These are phyloP conservation scores for Xerocomellus dryophilus DNA, from an alignment of 768 basidiomycete genomes.

Conservation along the genomic window DNA sequence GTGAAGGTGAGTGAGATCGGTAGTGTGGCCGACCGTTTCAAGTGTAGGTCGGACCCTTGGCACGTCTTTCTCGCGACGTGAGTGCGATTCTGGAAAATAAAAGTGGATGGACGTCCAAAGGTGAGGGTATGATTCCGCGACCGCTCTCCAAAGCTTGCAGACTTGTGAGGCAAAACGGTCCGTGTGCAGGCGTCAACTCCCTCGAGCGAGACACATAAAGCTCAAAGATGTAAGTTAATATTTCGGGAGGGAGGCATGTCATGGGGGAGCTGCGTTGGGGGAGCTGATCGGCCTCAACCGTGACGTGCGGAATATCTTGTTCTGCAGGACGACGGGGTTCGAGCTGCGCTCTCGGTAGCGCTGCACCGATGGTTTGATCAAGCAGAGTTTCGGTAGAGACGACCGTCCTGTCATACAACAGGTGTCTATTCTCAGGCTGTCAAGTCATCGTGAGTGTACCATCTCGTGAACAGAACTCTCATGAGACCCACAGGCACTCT, in stretches of 20 bases:
- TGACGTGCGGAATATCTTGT: not conserved
- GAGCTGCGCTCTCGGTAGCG: not conserved
- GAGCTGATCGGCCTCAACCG: not conserved
- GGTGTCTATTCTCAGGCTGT: not conserved
- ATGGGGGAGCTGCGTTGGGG: not conserved
- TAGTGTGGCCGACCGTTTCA: slow-evolving; percentile 12
- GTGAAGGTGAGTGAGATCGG: slow-evolving; percentile 20
- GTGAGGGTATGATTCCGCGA: slow-evolving; percentile 9
- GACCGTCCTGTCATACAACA: not conserved
- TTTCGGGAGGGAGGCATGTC: slow-evolving; percentile 28
- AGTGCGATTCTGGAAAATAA: slow-evolving; percentile 1
- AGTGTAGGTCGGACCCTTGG: slow-evolving; percentile 2
- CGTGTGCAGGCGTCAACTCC: not conserved
- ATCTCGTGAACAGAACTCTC: not conserved
- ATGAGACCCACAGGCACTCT: not conserved
- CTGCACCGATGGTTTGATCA: not conserved
- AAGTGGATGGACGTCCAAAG: slow-evolving; percentile 26
- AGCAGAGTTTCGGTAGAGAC: not conserved
- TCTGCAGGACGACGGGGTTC: not conserved
- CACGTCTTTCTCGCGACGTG: slow-evolving; percentile 1
- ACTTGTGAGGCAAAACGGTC: slow-evolving; percentile 17
- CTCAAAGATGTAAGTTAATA: slow-evolving; percentile 30
- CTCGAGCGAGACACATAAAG: not conserved
- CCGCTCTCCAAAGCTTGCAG: slow-evolving; percentile 20
- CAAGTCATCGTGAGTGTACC: not conserved